These are phyloP conservation scores for Pulveroboletus sp. DNA, from an alignment of 768 basidiomycete species.

Conservation along the genomic window DNA sequence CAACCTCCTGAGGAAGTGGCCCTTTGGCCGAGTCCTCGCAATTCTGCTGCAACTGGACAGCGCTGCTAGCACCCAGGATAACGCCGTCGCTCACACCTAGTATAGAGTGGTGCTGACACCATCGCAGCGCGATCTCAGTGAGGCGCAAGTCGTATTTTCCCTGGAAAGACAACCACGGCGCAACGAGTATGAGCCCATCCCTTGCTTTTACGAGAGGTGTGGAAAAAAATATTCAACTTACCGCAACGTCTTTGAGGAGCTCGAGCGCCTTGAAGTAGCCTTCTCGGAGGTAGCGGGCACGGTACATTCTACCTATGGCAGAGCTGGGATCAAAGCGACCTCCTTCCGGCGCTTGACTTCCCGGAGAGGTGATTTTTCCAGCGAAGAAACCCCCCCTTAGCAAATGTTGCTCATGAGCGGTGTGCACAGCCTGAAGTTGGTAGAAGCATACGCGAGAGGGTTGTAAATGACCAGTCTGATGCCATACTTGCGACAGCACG, in stretches of 20 bases:
- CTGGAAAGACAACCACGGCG: slow-evolving; percentile 16
- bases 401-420: neutral
- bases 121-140: slow-evolving; percentile 57
- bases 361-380: slow-evolving; percentile 42
- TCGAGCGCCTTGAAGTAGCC: slow-evolving; percentile 44
- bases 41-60: slow-evolving; percentile 43
- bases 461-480: slow-evolving; percentile 57
- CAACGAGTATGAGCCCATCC: neutral
- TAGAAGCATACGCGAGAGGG: slow-evolving; percentile 43
- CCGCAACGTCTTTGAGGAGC: slow-evolving; percentile 38
- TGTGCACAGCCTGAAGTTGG: neutral
- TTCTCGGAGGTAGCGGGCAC: slow-evolving; percentile 42
- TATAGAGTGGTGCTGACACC: slow-evolving; percentile 57
- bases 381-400: slow-evolving; percentile 29
- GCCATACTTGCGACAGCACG: slow-evolving; percentile 56
- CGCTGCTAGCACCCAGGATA: slow-evolving; percentile 49
- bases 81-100: slow-evolving; percentile 44
- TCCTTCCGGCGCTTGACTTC: slow-evolving; percentile 31
- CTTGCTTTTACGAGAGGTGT: too few relatives aligned
- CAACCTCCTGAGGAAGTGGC: slow-evolving; percentile 50
- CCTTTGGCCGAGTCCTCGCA: slow-evolving; percentile 49
- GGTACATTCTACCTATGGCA: slow-evolving; percentile 42
- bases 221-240: slow-evolving; percentile 24
- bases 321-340: slow-evolving; percentile 42
- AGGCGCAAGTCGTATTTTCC: slow-evolving; percentile 46